Base-by-base conservation (phyloP, 2,329 filamentous ascomycete genomes). In the Rhinocladiella mackenziei region DNA sequence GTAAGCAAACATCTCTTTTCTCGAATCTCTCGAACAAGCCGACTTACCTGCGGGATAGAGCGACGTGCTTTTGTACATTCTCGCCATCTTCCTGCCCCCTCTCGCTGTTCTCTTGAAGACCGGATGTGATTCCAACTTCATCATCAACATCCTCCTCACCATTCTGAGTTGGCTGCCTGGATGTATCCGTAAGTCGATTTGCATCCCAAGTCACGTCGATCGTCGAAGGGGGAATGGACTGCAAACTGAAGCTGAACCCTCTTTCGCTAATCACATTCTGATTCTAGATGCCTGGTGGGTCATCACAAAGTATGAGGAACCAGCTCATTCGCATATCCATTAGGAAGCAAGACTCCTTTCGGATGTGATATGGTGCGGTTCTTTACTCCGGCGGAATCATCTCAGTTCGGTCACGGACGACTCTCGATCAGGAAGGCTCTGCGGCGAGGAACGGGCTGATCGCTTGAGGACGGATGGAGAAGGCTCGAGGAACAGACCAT, bases 81-180 rank as follows among this genome's bases (percentile, higher is more conserved):
- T 94, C 71, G 89, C 89, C 74, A 74, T 95, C 74, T 74, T 95
- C 72, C 80, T 95, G 54, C 89, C 89, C 42, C 89, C 89, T 63
- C 71, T 94, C 43, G 88, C 89, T 72, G 89, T 95, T 65, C 92
- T 94, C 77, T 83, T 95, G 59, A 89, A 95, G 81, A 81, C 84
- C 57, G 89, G 89, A 60, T 94, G 89, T 72, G 83, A 82, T 63
- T 80, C 83, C 56, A 86, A 94, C 65, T 75, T 95, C 61, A 73
- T 91, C 68, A 94, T 95, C 79, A 94, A 94, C 81, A 86, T 94
- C 68, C 77, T 87, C 60, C 73, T 94, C 69, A 92, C 86, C 58
- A 79, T 86, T 59, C 73, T 88, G 57, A 81, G 78, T 64, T 83
- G 78, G 69, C 75, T 89, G 60, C 84, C 84, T 53, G 86, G 88